These are phyloP conservation scores for Polysphondylium violaceum DNA, from an alignment of 78 protist species.

Conservation along the genomic window DNA sequence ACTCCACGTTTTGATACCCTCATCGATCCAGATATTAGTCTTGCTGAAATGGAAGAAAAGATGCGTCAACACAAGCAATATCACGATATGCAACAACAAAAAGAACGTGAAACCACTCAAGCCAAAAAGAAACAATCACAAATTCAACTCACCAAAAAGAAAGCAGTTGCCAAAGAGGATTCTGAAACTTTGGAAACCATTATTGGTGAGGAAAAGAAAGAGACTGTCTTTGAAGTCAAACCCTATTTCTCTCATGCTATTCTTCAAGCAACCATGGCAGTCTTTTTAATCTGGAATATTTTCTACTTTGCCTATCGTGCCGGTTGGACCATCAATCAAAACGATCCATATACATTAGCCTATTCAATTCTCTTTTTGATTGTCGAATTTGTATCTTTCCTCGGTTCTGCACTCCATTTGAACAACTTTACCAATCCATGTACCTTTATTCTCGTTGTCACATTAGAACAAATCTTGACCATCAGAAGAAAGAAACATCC, in stretches of 20 bases:
- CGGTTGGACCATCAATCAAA: conserved; percentile 72
- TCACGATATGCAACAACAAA: conserved; percentile 20
- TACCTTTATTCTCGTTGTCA: conserved; percentile 61
- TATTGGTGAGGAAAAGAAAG: conserved; percentile 64
- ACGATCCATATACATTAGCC: conserved; percentile 19
- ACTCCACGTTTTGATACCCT: conserved; percentile 29
- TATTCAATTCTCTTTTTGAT: conserved; percentile 36
- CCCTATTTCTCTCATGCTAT: conserved; percentile 69
- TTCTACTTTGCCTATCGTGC: conserved; percentile 78
- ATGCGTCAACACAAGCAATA: conserved; percentile 47
- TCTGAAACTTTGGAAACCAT: conserved; percentile 59
- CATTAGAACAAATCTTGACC: conserved; percentile 63
- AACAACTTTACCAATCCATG: conserved; percentile 82
- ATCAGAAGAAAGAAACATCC: conserved; percentile 65
- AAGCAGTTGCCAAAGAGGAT: conserved; percentile 11
- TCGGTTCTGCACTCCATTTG: conserved; percentile 70
- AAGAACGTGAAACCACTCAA: not conserved
- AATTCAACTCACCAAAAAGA: conserved; percentile 17
- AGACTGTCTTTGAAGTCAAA: conserved; percentile 73
- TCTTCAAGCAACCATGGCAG: conserved; percentile 78
- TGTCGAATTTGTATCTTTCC: conserved; percentile 67
- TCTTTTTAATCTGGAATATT: conserved; percentile 62
- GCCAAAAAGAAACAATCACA: conserved; percentile 41
- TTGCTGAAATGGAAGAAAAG: conserved; percentile 69
- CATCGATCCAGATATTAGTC: conserved; percentile 56